phyloP scores from a whole-genome alignment of 2,329 filamentous ascomycete genomes.

The Fusarium sp. region DNA sequence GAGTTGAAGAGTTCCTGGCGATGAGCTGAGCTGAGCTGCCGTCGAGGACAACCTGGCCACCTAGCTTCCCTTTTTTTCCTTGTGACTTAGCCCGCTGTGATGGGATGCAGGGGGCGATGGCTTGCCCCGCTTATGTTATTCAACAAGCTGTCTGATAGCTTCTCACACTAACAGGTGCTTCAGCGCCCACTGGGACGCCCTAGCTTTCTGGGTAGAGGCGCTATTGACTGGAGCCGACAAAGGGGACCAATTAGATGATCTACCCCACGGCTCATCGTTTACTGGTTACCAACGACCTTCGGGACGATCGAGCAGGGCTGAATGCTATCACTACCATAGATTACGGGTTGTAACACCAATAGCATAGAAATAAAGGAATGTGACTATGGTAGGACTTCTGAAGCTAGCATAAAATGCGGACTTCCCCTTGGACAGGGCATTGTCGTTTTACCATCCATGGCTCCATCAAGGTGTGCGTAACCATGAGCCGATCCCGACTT shows the following conservation, averaged over 20 bases:
- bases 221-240: constrained; percentile 11
- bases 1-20: constrained; percentile 31
- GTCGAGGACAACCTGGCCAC: constrained; percentile 45
- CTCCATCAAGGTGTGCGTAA: not conserved
- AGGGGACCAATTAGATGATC: constrained; percentile 9
- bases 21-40: constrained; percentile 23
- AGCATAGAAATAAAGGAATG: not conserved
- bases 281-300: not conserved
- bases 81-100: constrained; percentile 19
- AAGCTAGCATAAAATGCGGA: not conserved
- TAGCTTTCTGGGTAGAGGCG: not conserved
- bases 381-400: not conserved
- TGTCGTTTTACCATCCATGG: not conserved
- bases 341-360: not conserved
- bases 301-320: constrained; percentile 12
- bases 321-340: not conserved
- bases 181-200: not conserved
- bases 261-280: not conserved
- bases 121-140: constrained; percentile 32
- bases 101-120: constrained; percentile 39
- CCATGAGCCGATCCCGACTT: not conserved
- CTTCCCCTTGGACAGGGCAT: not conserved
- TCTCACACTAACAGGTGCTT: constrained; percentile 30
- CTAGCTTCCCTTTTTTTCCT: constrained; percentile 39
- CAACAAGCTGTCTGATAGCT: constrained; percentile 37